Evolutionary conservation across 73 alveolate genomes (phyloP).

Genomic region (Tetrahymena thermophila): DNA sequence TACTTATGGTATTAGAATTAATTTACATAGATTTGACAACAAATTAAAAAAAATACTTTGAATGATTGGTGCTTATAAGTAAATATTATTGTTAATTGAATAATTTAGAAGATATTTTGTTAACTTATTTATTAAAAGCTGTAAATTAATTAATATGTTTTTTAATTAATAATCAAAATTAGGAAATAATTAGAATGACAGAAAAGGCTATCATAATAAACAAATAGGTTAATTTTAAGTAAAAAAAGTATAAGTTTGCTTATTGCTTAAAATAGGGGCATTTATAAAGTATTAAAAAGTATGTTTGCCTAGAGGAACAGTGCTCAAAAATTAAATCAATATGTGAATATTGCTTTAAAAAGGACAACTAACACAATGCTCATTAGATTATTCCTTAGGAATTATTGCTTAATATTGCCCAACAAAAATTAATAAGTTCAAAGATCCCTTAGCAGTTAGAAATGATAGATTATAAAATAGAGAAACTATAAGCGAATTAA

Average conservation of each 20-base stretch:
- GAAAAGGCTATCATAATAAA: not conserved
- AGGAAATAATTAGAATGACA: not conserved
- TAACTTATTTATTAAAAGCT: too few species aligned
- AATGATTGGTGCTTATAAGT: too few species aligned
- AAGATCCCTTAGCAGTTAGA: not conserved
- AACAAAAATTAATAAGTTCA: not conserved
- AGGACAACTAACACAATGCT: not conserved
- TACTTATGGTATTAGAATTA: too few species aligned
- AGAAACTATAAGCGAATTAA: not conserved
- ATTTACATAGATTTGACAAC: too few species aligned
- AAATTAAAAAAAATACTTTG: too few species aligned
- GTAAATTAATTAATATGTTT: too few species aligned
- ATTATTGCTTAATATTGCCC: not conserved
- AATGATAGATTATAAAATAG: not conserved
- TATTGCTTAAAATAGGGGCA: not conserved
- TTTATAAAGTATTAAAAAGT: not conserved
- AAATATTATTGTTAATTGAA: too few species aligned
- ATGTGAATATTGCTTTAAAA: not conserved
- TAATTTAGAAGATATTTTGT: not conserved
- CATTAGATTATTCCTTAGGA: not conserved
- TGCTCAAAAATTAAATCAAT: not conserved
- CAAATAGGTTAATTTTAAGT: not conserved
- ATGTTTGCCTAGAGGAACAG: not conserved
- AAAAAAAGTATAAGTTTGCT: not conserved
- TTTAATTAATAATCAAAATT: not conserved